Evolutionary conservation across 805 yeast species (phyloP).

Genomic region (Yamadazyma nakazawae): DNA sequence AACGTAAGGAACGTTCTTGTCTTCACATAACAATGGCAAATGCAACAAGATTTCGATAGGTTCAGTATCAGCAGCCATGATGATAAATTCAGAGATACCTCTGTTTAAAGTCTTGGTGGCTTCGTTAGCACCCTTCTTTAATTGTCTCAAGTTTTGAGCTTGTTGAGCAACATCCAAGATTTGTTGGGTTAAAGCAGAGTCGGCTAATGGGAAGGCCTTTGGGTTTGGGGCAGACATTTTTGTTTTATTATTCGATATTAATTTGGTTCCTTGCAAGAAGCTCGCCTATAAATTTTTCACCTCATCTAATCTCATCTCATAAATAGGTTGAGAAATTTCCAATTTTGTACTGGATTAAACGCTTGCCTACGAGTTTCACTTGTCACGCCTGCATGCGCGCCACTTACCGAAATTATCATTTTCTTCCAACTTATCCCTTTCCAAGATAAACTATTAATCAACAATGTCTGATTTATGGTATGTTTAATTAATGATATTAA

Average conservation of each 20-base stretch:
- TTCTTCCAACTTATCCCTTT: conserved; percentile 11
- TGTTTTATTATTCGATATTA: conserved; percentile 9
- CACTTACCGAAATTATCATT: conserved; percentile 9
- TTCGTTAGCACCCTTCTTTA: conserved; percentile 99
- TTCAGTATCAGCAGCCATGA: conserved; percentile 99
- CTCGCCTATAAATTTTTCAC: conserved; percentile 25
- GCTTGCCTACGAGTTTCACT: background rate
- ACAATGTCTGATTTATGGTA: conserved; percentile 75
- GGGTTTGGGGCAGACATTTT: conserved; percentile 89
- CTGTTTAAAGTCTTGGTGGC: conserved; percentile 98
- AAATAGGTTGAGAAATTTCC: too few relatives aligned
- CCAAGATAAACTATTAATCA: background rate
- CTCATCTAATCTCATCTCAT: conserved; percentile 7
- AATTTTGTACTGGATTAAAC: conserved; percentile 8
- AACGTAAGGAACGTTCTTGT: conserved; percentile 98
- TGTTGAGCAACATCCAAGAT: conserved; percentile 97
- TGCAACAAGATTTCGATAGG: conserved; percentile 98
- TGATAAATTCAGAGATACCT: conserved; percentile 98
- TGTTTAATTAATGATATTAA: conserved; percentile 23
- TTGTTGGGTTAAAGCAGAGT: conserved; percentile 91
- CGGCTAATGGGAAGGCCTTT: conserved; percentile 98
- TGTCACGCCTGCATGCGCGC: conserved; percentile 8
- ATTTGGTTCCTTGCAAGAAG: conserved; percentile 51
- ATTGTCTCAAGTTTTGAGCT: conserved; percentile 95
- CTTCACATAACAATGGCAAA: conserved; percentile 96